Percentiles rank a stretch among this genome's conserved stretches.
Conservation (phyloP, 192 early-diverging fungal genomes). For the Lunasporangiospora selenospora region DNA sequence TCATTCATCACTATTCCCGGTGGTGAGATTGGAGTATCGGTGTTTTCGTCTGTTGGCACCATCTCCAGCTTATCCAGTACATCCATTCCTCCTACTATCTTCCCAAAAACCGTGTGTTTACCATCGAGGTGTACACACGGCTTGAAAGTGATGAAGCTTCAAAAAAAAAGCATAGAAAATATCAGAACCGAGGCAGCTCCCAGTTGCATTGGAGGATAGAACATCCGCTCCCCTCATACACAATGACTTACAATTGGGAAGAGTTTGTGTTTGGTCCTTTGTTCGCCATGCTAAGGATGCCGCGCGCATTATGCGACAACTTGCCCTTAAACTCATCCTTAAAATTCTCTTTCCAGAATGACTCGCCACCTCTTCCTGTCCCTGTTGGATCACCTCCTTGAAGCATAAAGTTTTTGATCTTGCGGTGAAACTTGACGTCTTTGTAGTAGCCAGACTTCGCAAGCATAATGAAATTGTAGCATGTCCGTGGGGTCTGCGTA, state of each 20-base stretch:
- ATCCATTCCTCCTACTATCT: constrained; percentile 85
- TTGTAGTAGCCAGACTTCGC: constrained; percentile 90
- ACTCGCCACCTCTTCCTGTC: constrained; percentile 89
- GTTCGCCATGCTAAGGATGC: constrained; percentile 96
- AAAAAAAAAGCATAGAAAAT: constrained; percentile 8
- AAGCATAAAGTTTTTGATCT: constrained; percentile 95
- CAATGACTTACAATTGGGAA: constrained; percentile 72
- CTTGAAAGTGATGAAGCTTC: constrained; percentile 73
- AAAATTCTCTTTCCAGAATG: constrained; percentile 71
- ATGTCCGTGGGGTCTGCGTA: constrained; percentile 81
- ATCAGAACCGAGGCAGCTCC: too few relatives aligned
- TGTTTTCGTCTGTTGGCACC: constrained; percentile 69
- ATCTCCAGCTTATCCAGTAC: constrained; percentile 83
- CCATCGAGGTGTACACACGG: constrained; percentile 72
- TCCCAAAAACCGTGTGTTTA: constrained; percentile 96
- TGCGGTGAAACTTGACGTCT: constrained; percentile 82
- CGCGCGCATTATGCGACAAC: constrained; percentile 79
- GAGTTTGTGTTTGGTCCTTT: constrained; percentile 90
- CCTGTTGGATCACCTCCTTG: constrained; percentile 98
- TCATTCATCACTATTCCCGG: constrained; percentile 75
- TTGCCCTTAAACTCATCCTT: constrained; percentile 72
- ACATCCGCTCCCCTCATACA: too few relatives aligned
- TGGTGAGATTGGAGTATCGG: constrained; percentile 73
- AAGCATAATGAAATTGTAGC: constrained; percentile 92
- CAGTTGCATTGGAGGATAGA: too few relatives aligned